Percentiles rank a stretch among this genome's conserved stretches.
These are phyloP conservation scores for Spinacia oleracea DNA, from an alignment of 179 eudicot genomes.

Conservation along the genomic window DNA sequence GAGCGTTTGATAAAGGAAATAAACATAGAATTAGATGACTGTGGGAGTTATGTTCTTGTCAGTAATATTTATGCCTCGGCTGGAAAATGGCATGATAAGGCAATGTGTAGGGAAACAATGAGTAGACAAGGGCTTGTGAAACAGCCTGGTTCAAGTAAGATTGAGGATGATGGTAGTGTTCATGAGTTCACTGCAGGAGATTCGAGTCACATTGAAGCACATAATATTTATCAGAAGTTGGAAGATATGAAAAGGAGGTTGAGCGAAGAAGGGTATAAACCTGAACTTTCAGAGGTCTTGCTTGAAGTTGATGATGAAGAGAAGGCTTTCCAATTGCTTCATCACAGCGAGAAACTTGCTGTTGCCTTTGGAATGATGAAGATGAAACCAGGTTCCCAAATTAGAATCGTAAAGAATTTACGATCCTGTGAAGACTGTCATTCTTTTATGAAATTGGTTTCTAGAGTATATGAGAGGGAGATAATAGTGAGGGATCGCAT, in stretches of 20 bases:
- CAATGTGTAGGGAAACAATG: conserved; percentile 36
- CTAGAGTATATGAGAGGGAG: conserved; percentile 37
- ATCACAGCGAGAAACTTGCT: conserved; percentile 55
- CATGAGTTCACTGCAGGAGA: conserved; percentile 48
- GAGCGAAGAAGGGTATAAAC: conserved; percentile 40
- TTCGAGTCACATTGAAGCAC: conserved; percentile 37
- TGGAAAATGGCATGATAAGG: conserved; percentile 49
- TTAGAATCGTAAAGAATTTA: conserved; percentile 45
- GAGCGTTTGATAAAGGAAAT: conserved; percentile 40
- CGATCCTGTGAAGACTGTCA: conserved; percentile 50
- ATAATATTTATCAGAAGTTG: conserved; percentile 32
- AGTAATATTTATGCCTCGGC: conserved; percentile 42
- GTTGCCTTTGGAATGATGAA: conserved; percentile 42
- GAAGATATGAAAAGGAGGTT: conserved; percentile 32
- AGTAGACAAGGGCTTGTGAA: conserved; percentile 35
- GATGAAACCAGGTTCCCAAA: conserved; percentile 30
- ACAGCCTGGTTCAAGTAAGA: conserved; percentile 42
- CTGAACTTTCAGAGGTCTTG: conserved; percentile 43
- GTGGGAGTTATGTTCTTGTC: conserved; percentile 37
- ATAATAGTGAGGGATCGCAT: conserved; percentile 46
- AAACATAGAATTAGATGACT: conserved; percentile 28
- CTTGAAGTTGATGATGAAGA: conserved; percentile 46
- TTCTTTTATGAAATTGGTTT: conserved; percentile 42
- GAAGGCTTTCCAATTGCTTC: conserved; percentile 43
- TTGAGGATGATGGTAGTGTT: conserved; percentile 37